These are phyloP conservation scores for Nepenthes mirabilis DNA, from an alignment of 148 eudicot genomes.

Conservation along the genomic window DNA sequence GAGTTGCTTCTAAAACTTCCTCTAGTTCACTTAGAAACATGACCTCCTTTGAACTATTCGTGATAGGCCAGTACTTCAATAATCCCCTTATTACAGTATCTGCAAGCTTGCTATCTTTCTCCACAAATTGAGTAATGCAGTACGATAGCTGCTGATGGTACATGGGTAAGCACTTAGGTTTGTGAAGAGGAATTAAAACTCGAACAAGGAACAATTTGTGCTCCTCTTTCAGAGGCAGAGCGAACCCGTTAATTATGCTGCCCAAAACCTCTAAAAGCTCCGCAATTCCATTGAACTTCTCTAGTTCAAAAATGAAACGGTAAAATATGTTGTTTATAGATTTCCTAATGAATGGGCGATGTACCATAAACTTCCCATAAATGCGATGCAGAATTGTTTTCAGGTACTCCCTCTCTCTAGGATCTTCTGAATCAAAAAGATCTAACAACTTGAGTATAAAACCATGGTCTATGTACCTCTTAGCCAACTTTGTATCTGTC, in stretches of 20 bases:
- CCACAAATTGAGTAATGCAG: conserved; percentile 83
- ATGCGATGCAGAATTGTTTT: conserved; percentile 79
- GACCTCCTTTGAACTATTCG: conserved; percentile 94
- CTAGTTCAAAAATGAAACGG: conserved; percentile 77
- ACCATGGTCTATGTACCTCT: conserved; percentile 68
- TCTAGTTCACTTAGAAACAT: conserved; percentile 88
- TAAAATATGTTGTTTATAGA: conserved; percentile 77
- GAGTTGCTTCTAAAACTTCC: conserved; percentile 89
- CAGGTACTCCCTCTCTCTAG: conserved; percentile 77
- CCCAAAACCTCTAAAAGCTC: conserved; percentile 90
- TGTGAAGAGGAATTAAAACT: conserved; percentile 78
- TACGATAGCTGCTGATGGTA: conserved; percentile 90
- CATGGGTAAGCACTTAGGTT: conserved; percentile 66
- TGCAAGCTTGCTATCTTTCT: conserved; percentile 88
- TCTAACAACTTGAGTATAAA: conserved; percentile 64
- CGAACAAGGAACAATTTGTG: conserved; percentile 79
- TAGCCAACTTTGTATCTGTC: conserved; percentile 79
- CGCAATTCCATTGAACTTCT: conserved; percentile 82
- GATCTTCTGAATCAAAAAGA: conserved; percentile 84
- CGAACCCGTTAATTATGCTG: conserved; percentile 85
- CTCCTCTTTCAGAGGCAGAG: conserved; percentile 87
- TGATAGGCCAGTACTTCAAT: conserved; percentile 78
- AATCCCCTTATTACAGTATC: conserved; percentile 82
- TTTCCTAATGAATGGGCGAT: conserved; percentile 77
- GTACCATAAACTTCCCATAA: conserved; percentile 90